Base-by-base conservation (phyloP, 768 basidiomycete species). In the Lactarius pseudohatsudake region DNA sequence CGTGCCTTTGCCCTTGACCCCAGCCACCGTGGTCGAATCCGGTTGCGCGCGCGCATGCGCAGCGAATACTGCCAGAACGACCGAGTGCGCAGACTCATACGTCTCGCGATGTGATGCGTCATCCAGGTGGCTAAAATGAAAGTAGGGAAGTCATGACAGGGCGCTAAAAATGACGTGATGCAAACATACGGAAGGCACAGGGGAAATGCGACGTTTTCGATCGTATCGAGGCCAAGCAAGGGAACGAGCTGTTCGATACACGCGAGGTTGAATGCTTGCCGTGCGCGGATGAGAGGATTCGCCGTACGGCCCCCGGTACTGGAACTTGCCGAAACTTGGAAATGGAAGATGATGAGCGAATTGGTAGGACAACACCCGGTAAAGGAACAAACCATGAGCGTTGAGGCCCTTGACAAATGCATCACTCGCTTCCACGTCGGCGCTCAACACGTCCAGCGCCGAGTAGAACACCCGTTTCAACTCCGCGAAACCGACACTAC, bases 31-130 rank as follows among this genome's bases (percentile, higher is more conserved):
- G 45, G 28, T 59, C 28, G 64, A 59, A 45, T 57, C 47, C 9
- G 60, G 43, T 61, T 74, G 64, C 9, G 62, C 69, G 30, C 84
- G 81, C 0, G 86, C 84, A 71, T 84, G 81, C 34, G 85, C 80
- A 11, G 89, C 83, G 72, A 93, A 88, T 47, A 92, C 80, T 4
- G 92, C 82, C 16, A 96, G 79, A 41, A 95, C 77, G 32, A 91
- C 90, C 10, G 93, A 94, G 74, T 95, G 94, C 1, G 92, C 86
- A 0, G 91, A 89, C 74, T 96, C 93, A 71, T 86, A 95, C n/a
- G 86, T 86, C 69, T 94, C 90, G 40, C 89, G 85, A 69, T 91
- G 80, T 16, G 63, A 64, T 1, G 85, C 70, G 64, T 87, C 82
- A 61, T 78, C 81, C 34, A 93, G 79, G 73, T 89, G 83, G 20